phyloP scores from a whole-genome alignment of 768 basidiomycete genomes.

The Rhodotorula graminis region DNA sequence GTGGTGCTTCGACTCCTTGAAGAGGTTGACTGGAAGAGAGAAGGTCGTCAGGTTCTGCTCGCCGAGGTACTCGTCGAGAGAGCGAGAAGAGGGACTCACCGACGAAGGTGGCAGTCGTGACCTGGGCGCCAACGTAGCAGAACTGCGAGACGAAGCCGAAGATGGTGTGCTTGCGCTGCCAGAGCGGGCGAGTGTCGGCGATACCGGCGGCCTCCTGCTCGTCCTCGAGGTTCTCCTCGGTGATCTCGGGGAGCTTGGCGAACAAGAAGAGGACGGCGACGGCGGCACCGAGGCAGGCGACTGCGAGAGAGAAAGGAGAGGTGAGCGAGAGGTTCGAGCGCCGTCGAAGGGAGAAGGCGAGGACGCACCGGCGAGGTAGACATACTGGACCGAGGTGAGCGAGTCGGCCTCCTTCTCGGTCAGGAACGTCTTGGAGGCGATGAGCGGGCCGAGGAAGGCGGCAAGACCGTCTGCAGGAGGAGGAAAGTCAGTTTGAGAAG shows the following conservation, averaged over 20 bases:
- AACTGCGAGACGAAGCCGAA: constrained; percentile 42
- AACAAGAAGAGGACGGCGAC: constrained; percentile 39
- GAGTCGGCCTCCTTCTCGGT: constrained; percentile 22
- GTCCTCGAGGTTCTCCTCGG: constrained; percentile 36
- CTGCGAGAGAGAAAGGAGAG: constrained; percentile 32
- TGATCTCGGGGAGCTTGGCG: constrained; percentile 44
- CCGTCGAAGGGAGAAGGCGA: constrained; percentile 6
- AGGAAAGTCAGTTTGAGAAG: constrained; percentile 59
- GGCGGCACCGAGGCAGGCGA: constrained; percentile 41
- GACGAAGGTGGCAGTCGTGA: constrained; percentile 41
- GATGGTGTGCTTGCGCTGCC: constrained; percentile 38
- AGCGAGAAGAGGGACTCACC: too few species aligned
- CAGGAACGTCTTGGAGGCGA: constrained; percentile 72
- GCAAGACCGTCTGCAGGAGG: constrained; percentile 56
- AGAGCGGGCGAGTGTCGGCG: constrained; percentile 34
- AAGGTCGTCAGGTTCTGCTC: too few species aligned
- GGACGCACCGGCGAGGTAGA: constrained; percentile 5
- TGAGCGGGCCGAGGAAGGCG: constrained; percentile 64
- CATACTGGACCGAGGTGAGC: neutral
- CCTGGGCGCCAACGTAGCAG: constrained; percentile 44
- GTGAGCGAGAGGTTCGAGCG: constrained; percentile 26
- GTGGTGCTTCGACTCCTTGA: neutral
- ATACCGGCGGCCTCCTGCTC: constrained; percentile 11
- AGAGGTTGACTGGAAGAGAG: neutral
- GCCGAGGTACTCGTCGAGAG: too few species aligned